phyloP scores from a whole-genome alignment of 129 eudicot genomes.

The Lonicera japonica region DNA sequence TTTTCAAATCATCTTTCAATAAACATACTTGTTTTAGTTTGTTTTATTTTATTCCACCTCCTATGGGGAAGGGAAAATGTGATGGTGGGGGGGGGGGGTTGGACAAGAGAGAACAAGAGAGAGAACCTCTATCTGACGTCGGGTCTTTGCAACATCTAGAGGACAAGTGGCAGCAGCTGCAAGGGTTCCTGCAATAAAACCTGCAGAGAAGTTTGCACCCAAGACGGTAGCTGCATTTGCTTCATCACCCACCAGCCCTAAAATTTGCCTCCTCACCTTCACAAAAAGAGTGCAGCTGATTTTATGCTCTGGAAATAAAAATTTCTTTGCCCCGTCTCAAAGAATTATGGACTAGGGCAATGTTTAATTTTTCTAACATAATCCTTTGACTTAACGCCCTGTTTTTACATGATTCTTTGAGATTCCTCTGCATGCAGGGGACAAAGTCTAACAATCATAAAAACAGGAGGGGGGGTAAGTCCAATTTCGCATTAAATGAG shows the following conservation, averaged over 20 bases:
- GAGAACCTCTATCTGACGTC: conserved; percentile 83
- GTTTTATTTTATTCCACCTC: not conserved
- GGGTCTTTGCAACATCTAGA: conserved; percentile 86
- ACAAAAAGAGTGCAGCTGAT: not conserved
- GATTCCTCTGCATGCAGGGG: too few species aligned
- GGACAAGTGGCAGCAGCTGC: conserved; percentile 88
- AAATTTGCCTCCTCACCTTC: conserved; percentile 58
- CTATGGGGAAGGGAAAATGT: too few species aligned
- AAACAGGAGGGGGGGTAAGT: too few species aligned
- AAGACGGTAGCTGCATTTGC: conserved; percentile 29
- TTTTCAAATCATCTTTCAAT: not conserved
- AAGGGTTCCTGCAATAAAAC: conserved; percentile 82
- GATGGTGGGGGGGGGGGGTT: too few species aligned
- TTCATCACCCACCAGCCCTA: conserved; percentile 42
- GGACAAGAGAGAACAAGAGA: not conserved
- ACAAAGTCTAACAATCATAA: too few species aligned
- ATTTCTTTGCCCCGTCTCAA: too few species aligned
- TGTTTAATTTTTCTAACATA: conserved; percentile 1
- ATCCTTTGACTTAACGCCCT: not conserved
- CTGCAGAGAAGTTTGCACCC: conserved; percentile 85
- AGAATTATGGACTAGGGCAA: too few species aligned
- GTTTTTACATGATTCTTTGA: not conserved
- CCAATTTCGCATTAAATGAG: not conserved
- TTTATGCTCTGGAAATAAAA: not conserved
- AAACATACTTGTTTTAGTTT: not conserved